phyloP scores from a whole-genome alignment of 306 rosid species.

The Cicer pinnatifidum region DNA sequence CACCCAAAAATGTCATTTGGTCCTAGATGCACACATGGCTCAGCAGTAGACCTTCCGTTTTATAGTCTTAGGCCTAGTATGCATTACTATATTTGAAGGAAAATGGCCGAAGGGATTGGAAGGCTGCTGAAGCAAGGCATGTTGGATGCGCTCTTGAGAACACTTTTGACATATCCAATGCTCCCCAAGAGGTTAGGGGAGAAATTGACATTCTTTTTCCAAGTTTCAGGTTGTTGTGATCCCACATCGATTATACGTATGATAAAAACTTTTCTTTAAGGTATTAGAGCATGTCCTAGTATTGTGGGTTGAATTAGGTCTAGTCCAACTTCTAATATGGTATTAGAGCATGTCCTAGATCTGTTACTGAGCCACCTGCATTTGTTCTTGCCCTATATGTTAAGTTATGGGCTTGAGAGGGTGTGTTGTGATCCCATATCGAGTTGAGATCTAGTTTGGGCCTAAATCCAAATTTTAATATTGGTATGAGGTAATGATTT shows the following conservation, averaged over 20 bases:
- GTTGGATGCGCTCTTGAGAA: conserved; percentile 9
- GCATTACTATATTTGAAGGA: conserved; percentile 6
- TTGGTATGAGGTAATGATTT: neutral
- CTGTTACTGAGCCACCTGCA: neutral
- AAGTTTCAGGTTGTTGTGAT: neutral
- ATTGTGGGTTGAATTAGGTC: neutral
- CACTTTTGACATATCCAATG: neutral
- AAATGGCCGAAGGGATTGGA: conserved; percentile 14
- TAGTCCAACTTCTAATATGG: neutral
- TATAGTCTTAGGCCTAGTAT: neutral
- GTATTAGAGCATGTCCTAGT: neutral
- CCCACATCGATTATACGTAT: neutral
- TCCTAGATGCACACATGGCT: neutral
- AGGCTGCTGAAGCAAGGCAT: neutral
- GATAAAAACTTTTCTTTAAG: neutral
- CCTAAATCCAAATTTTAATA: neutral
- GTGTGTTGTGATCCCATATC: neutral
- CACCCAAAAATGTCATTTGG: neutral
- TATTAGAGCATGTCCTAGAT: neutral
- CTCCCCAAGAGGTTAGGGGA: neutral
- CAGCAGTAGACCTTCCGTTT: neutral
- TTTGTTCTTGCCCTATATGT: neutral
- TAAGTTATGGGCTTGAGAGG: neutral
- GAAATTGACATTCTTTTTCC: neutral
- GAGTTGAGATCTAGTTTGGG: neutral